Conservation (phyloP, 2,329 filamentous ascomycete species). For the Hymenoscyphus infarciens region DNA sequence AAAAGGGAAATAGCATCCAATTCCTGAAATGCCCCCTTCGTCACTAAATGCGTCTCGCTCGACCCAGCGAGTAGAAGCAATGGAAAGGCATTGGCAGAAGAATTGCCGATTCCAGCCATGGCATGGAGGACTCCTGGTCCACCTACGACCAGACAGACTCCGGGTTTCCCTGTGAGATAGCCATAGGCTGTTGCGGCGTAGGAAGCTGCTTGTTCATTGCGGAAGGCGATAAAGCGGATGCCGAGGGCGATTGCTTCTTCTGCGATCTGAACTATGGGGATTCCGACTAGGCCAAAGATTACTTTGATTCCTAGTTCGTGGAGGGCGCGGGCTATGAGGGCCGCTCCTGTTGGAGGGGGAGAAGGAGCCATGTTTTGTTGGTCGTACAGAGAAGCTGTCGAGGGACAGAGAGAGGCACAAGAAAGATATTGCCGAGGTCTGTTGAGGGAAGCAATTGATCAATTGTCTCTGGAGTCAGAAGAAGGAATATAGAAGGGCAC, state of each 20-base stretch:
- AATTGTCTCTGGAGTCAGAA: not conserved
- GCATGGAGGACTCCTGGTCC: constrained; percentile 56
- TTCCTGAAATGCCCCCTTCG: constrained; percentile 55
- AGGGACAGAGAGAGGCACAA: not conserved
- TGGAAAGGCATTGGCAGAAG: constrained; percentile 52
- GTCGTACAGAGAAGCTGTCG: not conserved
- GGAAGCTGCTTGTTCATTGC: constrained; percentile 56
- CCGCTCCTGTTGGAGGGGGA: constrained; percentile 21
- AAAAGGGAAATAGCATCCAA: constrained; percentile 52
- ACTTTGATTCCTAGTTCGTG: constrained; percentile 31
- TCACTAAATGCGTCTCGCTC: constrained; percentile 47
- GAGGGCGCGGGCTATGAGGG: constrained; percentile 30
- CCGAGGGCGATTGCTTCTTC: constrained; percentile 54
- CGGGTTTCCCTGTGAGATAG: constrained; percentile 53
- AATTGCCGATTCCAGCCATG: constrained; percentile 52
- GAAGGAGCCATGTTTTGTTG: constrained; percentile 15
- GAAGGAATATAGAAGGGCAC: not conserved
- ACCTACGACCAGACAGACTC: constrained; percentile 56
- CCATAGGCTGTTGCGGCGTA: constrained; percentile 58
- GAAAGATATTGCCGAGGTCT: not conserved
- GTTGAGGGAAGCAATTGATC: not conserved
- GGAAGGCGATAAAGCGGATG: constrained; percentile 55
- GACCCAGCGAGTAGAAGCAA: constrained; percentile 52
- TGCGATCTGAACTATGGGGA: constrained; percentile 50
- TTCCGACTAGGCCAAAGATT: constrained; percentile 33